These are phyloP conservation scores for Hirsutella rhossiliensis DNA, from an alignment of 2,329 filamentous ascomycete species.

Conservation along the genomic window DNA sequence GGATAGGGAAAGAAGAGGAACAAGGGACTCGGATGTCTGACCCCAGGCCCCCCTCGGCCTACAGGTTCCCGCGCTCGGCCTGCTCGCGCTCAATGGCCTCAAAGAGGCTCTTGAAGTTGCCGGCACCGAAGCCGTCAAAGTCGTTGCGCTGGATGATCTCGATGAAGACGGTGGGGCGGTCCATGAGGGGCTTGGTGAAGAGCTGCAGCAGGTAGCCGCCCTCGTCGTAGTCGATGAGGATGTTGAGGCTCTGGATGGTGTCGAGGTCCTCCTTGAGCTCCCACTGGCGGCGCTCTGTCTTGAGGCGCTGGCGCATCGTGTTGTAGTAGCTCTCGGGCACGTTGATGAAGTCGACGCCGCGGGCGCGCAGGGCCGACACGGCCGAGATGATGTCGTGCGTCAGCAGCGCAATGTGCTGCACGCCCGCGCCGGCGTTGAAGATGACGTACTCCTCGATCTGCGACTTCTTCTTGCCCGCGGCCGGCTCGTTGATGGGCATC, in stretches of 20 bases:
- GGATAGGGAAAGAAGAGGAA: not conserved
- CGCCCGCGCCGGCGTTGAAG: constrained; percentile 81
- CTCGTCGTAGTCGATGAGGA: constrained; percentile 93
- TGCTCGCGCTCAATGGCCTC: constrained; percentile 94
- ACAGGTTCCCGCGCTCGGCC: constrained; percentile 73
- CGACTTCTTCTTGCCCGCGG: constrained; percentile 75
- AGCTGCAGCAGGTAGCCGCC: constrained; percentile 69
- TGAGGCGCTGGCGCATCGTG: constrained; percentile 61
- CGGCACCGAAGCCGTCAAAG: constrained; percentile 86
- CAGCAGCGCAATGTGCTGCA: constrained; percentile 85
- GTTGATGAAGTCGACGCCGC: constrained; percentile 85
- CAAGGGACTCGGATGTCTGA: too few relatives aligned
- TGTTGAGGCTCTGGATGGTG: constrained; percentile 63
- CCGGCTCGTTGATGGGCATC: constrained; percentile 98
- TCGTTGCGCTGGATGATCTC: constrained; percentile 91
- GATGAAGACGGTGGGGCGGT: constrained; percentile 88
- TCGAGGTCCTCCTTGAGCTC: constrained; percentile 70
- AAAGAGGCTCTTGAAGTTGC: constrained; percentile 91
- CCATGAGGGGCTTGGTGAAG: constrained; percentile 82
- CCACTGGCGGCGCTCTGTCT: constrained; percentile 47
- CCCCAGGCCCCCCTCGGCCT: not conserved
- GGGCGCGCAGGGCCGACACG: constrained; percentile 67
- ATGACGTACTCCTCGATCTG: constrained; percentile 92
- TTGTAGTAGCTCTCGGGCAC: constrained; percentile 83
- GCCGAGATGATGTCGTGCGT: constrained; percentile 68